phyloP scores from a whole-genome alignment of 495 filamentous ascomycete genomes.

The Aspergillus hancockii region DNA sequence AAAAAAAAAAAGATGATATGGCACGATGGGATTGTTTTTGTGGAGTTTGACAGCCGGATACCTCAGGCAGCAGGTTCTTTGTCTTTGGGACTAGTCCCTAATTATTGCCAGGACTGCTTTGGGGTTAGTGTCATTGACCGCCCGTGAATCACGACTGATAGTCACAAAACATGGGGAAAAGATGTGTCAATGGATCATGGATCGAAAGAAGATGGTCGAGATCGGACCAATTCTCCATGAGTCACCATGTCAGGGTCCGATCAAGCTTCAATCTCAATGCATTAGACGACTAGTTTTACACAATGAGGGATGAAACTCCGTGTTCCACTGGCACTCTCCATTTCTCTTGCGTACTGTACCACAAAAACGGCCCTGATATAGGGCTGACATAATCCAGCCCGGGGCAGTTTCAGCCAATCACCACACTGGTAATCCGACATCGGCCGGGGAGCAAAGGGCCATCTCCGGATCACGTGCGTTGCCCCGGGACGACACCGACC shows the following conservation, averaged over 20 bases:
- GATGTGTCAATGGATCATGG: neutral
- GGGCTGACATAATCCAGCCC: neutral
- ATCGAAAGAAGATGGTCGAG: neutral
- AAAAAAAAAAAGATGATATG: constrained; percentile 2
- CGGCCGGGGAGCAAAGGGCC: constrained; percentile 38
- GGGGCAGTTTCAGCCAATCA: constrained; percentile 16
- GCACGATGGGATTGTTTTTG: neutral
- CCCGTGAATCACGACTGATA: neutral
- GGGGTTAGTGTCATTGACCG: neutral
- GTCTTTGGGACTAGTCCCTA: neutral
- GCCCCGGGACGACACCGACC: constrained; percentile 11
- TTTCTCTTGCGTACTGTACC: neutral
- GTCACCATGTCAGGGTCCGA: neutral
- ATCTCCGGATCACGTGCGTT: constrained; percentile 40
- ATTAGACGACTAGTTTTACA: too few relatives aligned
- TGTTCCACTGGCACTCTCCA: neutral
- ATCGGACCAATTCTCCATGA: neutral
- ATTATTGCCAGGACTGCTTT: neutral
- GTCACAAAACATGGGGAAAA: neutral
- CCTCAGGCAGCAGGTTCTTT: neutral
- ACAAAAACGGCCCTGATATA: neutral
- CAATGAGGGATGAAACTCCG: neutral
- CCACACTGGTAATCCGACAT: constrained; percentile 25
- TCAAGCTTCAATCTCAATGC: too few relatives aligned
- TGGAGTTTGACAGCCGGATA: neutral